phyloP scores from a whole-genome alignment of 2,329 filamentous ascomycete species.

The Cyclaneusma minus region DNA sequence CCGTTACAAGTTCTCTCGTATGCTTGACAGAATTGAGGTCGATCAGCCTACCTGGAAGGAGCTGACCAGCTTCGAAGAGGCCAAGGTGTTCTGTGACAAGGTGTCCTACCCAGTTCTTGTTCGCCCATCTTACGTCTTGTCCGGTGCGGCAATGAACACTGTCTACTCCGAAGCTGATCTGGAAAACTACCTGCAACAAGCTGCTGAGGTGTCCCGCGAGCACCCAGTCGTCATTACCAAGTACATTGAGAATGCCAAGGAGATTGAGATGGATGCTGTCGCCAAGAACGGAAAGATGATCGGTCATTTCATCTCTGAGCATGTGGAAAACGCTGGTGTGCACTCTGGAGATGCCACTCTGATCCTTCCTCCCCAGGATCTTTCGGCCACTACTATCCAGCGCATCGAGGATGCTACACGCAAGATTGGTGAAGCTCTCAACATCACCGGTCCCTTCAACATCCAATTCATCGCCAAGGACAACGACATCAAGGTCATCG shows the following conservation, averaged over 20 bases:
- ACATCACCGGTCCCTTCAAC: slow-evolving; percentile 94
- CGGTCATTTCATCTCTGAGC: slow-evolving; percentile 94
- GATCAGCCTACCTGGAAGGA: slow-evolving; percentile 99
- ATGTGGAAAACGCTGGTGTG: slow-evolving; percentile 96
- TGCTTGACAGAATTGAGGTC: slow-evolving; percentile 87
- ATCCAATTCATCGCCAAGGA: slow-evolving; percentile 99
- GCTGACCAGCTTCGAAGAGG: slow-evolving; percentile 85
- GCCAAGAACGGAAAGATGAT: slow-evolving; percentile 79
- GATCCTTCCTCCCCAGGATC: slow-evolving; percentile 85
- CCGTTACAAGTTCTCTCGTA: slow-evolving; percentile 95
- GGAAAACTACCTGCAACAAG: slow-evolving; percentile 76
- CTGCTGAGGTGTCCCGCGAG: slow-evolving; percentile 82
- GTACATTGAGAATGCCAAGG: slow-evolving; percentile 98
- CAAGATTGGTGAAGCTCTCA: slow-evolving; percentile 88
- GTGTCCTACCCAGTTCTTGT: slow-evolving; percentile 91
- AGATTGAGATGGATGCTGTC: slow-evolving; percentile 99
- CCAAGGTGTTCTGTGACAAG: slow-evolving; percentile 69
- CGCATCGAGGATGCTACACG: slow-evolving; percentile 88
- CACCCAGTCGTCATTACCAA: slow-evolving; percentile 98
- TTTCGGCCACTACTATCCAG: slow-evolving; percentile 74
- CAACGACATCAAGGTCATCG: slow-evolving; percentile 99
- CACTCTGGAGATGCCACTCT: slow-evolving; percentile 96
- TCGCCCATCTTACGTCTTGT: slow-evolving; percentile 89
- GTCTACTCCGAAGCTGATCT: slow-evolving; percentile 94
- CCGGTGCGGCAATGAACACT: slow-evolving; percentile 97